Evolutionary conservation across 169 alveolate species (phyloP).

Genomic region (Plasmodium reichenowi): DNA sequence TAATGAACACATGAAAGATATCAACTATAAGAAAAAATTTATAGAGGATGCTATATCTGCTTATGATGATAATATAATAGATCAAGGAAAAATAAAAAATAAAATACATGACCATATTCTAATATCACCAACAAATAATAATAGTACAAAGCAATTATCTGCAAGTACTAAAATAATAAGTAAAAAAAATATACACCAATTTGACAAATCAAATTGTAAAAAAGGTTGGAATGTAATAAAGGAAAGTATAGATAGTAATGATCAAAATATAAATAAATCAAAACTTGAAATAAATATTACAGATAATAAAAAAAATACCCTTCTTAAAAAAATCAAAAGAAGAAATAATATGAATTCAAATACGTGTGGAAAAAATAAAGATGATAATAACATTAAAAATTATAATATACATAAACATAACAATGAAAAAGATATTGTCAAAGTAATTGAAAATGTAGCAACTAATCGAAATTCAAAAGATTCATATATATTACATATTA

Average conservation of each 20-base stretch:
- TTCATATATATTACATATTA: slow-evolving; percentile 32
- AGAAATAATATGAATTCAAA: not conserved
- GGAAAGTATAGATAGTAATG: slow-evolving; percentile 32
- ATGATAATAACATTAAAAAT: not conserved
- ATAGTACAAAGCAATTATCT: not conserved
- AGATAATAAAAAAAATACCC: slow-evolving; percentile 13
- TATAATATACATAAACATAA: not conserved
- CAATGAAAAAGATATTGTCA: not conserved
- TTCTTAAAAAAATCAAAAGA: not conserved
- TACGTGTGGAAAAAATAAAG: slow-evolving; percentile 1
- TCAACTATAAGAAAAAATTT: slow-evolving; percentile 28
- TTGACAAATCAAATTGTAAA: not conserved
- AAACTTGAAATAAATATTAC: not conserved
- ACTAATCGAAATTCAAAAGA: slow-evolving; percentile 15
- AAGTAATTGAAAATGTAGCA: not conserved
- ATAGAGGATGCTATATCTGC: slow-evolving; percentile 32
- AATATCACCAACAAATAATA: not conserved
- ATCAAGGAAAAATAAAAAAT: not conserved
- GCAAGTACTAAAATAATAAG: not conserved
- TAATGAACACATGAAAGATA: not conserved
- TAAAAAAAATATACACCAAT: not conserved
- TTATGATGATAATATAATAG: slow-evolving; percentile 16
- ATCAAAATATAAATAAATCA: not conserved
- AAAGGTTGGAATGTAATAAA: slow-evolving; percentile 29
- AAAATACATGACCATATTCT: not conserved